Base-by-base conservation (phyloP, 2,329 filamentous ascomycete genomes). In the Diatrype stigma region DNA sequence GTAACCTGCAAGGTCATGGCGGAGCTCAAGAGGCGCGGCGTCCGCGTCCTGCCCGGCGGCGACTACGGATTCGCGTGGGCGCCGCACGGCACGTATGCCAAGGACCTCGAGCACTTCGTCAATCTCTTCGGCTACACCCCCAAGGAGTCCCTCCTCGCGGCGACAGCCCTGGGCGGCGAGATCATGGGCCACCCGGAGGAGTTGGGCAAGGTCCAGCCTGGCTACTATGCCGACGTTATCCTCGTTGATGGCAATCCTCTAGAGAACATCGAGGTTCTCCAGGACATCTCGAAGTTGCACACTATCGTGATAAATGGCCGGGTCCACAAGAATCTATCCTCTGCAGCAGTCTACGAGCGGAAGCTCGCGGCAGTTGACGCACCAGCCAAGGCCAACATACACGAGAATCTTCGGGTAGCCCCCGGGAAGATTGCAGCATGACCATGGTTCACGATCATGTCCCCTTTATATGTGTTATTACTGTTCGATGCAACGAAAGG, bases 61-160 rank as follows among this genome's bases (percentile, higher is more conserved):
- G 73, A 76, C 53, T 78, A 75, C 45, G 73, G 73, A 3, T 76
- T 77, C 48, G 70, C 73, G 1, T 77, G 73, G 74, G 72, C 70
- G 1, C 74, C 73, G 0, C 73, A 77, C 42, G 74, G 74, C 7
- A 75, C 73, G 0, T 77, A 77, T 55, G 73, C 74, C 1, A 66
- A 69, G 1, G 75, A 78, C 49, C 64, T 76, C 3, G 70, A 67
- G 35, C 74, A 76, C 50, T 77, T 77, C 45, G 67, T 72, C 14
- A 71, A 74, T 11, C 62, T 74, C 0, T 61, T 77, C 5, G 71
- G 63, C 1, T 77, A 75, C 56, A 75, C 73, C 0, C 64, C 73
- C 0, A 66, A 69, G 42, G 75, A 78, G 49, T 57, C 68, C 5
- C 65, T 77, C 32, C 66, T 77, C 23, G 69, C 74, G 2, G 72